phyloP scores from a whole-genome alignment of 2,329 filamentous ascomycete genomes.

The Hyphodiscus sp. region DNA sequence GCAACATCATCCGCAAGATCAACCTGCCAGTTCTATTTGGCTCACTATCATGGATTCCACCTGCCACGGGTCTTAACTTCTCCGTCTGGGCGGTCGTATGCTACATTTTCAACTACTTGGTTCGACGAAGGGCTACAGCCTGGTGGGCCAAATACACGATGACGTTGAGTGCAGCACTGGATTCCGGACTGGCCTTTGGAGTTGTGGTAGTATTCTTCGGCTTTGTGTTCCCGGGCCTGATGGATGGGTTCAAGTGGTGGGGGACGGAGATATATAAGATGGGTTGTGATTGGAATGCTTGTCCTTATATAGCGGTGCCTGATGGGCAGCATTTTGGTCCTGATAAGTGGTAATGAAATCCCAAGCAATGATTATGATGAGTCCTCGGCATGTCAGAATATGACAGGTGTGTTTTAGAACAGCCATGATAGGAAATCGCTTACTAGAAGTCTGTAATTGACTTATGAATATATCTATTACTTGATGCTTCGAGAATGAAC shows the following conservation, averaged over 20 bases:
- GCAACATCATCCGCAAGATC: conserved; percentile 65
- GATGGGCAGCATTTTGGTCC: conserved; percentile 63
- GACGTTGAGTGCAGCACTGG: conserved; percentile 76
- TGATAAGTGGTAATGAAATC: conserved; percentile 40
- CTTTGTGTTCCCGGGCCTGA: conserved; percentile 74
- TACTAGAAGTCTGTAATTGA: background rate
- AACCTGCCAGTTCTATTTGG: conserved; percentile 81
- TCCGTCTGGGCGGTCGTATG: conserved; percentile 81
- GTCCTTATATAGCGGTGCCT: conserved; percentile 58
- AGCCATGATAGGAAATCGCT: background rate
- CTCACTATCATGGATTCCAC: conserved; percentile 78
- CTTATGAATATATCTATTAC: background rate
- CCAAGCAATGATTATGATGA: background rate
- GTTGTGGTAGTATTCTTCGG: conserved; percentile 81
- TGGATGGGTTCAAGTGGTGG: conserved; percentile 75
- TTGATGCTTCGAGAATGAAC: background rate
- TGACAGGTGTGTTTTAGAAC: background rate
- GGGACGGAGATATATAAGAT: conserved; percentile 79
- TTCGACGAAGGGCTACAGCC: conserved; percentile 59
- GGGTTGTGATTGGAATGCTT: conserved; percentile 81
- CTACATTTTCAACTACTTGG: conserved; percentile 74
- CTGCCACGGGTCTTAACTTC: conserved; percentile 81
- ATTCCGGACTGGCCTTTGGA: conserved; percentile 75
- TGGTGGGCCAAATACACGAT: conserved; percentile 95
- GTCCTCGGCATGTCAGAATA: background rate